Evolutionary conservation across 1,139 yeast species (phyloP).

Genomic region (Suhomyces yuchorum): DNA sequence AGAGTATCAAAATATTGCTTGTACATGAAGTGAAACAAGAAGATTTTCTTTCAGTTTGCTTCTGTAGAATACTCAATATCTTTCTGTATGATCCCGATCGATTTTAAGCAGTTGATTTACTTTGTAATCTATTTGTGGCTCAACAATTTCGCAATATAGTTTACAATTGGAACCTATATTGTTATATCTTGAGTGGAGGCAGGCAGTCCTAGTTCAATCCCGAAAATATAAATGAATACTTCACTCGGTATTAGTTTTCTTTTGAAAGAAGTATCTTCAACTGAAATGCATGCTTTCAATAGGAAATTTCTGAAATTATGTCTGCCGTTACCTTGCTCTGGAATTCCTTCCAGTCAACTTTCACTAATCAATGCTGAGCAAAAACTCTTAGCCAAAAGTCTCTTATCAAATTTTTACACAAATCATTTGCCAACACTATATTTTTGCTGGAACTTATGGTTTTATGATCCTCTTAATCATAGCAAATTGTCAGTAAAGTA

Average conservation of each 20-base stretch:
- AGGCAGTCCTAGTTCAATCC: background rate
- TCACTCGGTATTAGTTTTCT: background rate
- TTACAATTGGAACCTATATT: too few relatives aligned
- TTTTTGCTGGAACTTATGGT: conserved; percentile 17
- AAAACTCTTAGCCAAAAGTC: conserved; percentile 12
- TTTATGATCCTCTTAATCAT: background rate
- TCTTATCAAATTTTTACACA: background rate
- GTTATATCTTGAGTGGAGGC: too few relatives aligned
- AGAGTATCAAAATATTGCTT: too few relatives aligned
- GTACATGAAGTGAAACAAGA: too few relatives aligned
- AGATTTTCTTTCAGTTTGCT: too few relatives aligned
- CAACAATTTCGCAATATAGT: too few relatives aligned
- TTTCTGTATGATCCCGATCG: too few relatives aligned
- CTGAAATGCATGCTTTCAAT: background rate
- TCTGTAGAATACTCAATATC: too few relatives aligned
- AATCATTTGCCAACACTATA: conserved; percentile 9
- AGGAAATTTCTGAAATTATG: background rate
- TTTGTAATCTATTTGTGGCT: too few relatives aligned
- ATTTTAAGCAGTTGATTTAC: too few relatives aligned
- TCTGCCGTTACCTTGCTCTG: background rate
- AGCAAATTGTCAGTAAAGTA: conserved; percentile 5
- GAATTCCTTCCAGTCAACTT: conserved; percentile 13
- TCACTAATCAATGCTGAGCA: conserved; percentile 10
- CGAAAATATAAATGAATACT: background rate
- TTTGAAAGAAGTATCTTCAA: background rate